Evolutionary conservation across 176 grass and related monocot species (phyloP).

Genomic region (Lolium multiflorum): DNA sequence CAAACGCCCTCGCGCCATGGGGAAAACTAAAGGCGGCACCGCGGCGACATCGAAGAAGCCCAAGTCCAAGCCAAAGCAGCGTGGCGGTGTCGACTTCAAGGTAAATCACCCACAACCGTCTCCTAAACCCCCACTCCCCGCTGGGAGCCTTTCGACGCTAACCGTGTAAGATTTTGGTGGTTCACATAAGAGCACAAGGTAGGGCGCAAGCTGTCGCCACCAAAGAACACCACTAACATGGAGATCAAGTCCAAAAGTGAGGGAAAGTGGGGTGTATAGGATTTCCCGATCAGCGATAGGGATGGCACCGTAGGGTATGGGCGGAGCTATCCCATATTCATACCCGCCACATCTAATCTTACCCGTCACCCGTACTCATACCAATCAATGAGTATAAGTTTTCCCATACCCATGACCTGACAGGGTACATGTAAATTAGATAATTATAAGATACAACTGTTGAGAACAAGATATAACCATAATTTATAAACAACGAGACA

Average conservation of each 20-base stretch:
- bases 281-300: no score
- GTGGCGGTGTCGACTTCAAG: slow-evolving; percentile 66
- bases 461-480: no score
- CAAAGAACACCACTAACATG: slow-evolving; percentile 89
- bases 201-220: slow-evolving; percentile 80
- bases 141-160: background rate
- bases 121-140: background rate
- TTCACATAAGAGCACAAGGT: slow-evolving; percentile 80
- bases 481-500: no score
- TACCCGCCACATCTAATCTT: no score
- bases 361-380: no score
- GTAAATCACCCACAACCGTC: slow-evolving; percentile 13
- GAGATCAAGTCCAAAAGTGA: slow-evolving; percentile 89
- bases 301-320: no score
- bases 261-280: no score
- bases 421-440: no score
- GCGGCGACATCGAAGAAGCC: slow-evolving; percentile 46
- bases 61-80: slow-evolving; percentile 61
- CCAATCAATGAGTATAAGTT: no score
- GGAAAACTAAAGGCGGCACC: slow-evolving; percentile 21
- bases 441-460: no score
- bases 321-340: no score
- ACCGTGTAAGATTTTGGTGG: background rate
- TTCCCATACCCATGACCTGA: no score
- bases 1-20: slow-evolving; percentile 14